Evolutionary conservation across 2,329 filamentous ascomycete species (phyloP), one percentile per base, ranked within the genome.

Genomic region (Diaporthe ilicicola): DNA sequence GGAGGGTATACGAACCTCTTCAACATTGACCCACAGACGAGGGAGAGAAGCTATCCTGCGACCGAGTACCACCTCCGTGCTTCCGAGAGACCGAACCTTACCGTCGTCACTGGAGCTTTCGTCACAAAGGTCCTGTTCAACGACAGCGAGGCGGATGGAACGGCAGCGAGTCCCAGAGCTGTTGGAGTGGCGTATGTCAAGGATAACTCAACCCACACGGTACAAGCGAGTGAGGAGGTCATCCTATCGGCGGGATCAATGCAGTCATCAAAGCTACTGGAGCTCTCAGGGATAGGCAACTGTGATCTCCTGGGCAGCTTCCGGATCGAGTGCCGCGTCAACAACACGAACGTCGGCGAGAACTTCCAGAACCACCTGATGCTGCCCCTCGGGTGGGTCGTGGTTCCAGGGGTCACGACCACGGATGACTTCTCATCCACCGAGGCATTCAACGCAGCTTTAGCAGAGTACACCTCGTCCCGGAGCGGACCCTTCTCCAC

Each of bases 311-410:
- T 89, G 3, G 73, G 80, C 19, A 76, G 78, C 15, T 80, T 81
- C 9, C 82, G 81, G 2, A 82, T 87, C 27, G 77, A 80, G 15
- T 77, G 78, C 2, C 69, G 82, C 4, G 78, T 85, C 44, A 80
- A 85, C 59, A 79, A 86, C 19, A 81, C 83, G 4, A 82, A 83
- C 1, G 85, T 87, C 2, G 85, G 85, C 7, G 79, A 84, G 65
- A 84, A 86, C 68, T 83, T 86, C 69, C 84, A 86, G 72, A 59
- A 32, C 8, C 65, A 37, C 1, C 15, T 48, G 6, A 32, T 32
- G 39, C 34, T 42, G 10, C 65, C 53, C 42, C 42, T 62, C n/a
- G 59, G 59, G 12, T 62, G 42, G 42, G 17, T 39, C 12, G 59
- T 34, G 2, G 7, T 48, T n/a, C 59, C 59, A 1, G 42, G 59